Evolutionary conservation across 129 eudicot genomes (phyloP), one percentile per base, ranked within the genome.

Genomic region (Helichrysum umbraculigerum): DNA sequence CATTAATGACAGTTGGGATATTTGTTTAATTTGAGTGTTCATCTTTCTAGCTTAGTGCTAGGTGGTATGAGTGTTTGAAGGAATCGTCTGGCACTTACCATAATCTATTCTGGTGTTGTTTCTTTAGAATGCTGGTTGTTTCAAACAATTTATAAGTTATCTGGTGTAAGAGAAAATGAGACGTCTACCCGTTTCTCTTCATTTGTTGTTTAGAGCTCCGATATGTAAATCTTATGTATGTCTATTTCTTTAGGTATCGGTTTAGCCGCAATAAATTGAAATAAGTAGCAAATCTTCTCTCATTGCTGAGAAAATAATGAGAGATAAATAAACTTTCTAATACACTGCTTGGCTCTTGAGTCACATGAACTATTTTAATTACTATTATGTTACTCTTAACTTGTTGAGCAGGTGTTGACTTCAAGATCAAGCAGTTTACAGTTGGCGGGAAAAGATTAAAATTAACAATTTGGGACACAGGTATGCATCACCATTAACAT

Each of bases 391-490:
- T 70, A 22, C 66, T 72, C 69, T 82, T 12, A 29, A 7, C 19
- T 30, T 64, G 52, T 73, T 77, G 82, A 39, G 34, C 84, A 92
- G 98, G 98, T 73, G 96, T 89, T 60, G 98, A 92, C 87, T 92
- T 92, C 64, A 89, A 92, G 76, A 83, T 92, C 80, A 92, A 92
- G 81, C 81, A 79, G 76, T 80, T 89, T 44, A 82, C 84, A 28
- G 96, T 89, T 82, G 88, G 90, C 30, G 98, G 93, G 66, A 92
- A 87, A 81, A 89, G 71, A 82, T 65, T 89, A 86, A 89, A 92
- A 84, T 91, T 92, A 74, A 89, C 93, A n/a, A 92, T 92, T 66
- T 92, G 98, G 98, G 98, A 92, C 79, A 92, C 98, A 22, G 98
- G 98, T 89, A 84, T 64, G 66, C 56, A 30, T 65, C 67, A 32